phyloP scores from a whole-genome alignment of 2,329 filamentous ascomycete species.

The Apiospora phragmitis region DNA sequence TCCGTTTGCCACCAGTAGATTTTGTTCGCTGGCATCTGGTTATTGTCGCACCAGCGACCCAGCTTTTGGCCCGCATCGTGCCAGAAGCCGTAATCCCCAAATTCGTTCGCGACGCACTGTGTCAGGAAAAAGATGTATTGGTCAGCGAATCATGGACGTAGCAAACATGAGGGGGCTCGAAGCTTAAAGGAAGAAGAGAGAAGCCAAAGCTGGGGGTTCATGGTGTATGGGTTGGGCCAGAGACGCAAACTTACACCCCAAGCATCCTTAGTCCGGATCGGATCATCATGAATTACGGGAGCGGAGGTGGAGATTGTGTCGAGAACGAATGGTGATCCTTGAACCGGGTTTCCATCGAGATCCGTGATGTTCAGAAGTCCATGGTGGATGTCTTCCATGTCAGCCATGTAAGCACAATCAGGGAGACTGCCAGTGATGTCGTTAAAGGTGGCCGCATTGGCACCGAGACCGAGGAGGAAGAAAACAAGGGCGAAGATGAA shows the following conservation, averaged over 20 bases:
- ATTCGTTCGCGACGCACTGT: background rate
- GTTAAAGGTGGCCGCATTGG: background rate
- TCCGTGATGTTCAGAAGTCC: background rate
- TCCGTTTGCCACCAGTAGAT: background rate
- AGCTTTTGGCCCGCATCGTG: background rate
- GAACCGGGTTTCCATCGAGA: background rate
- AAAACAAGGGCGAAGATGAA: background rate
- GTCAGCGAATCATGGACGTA: background rate
- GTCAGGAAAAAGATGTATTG: background rate
- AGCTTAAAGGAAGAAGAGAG: background rate
- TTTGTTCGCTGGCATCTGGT: background rate
- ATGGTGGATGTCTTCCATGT: background rate
- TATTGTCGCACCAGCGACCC: background rate
- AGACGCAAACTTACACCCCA: background rate
- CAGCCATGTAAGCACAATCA: background rate
- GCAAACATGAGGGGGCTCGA: background rate
- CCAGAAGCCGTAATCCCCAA: background rate
- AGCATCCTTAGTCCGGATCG: background rate
- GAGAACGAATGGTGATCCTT: background rate
- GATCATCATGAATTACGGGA: background rate
- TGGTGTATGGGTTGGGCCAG: background rate
- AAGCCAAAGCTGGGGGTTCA: background rate
- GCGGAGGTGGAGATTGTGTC: background rate
- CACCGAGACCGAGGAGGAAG: background rate
- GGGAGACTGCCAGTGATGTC: background rate